Percentiles rank a stretch among this genome's conserved stretches.
phyloP scores from a whole-genome alignment of 495 filamentous ascomycete species.

The Aspergillus avenaceus region DNA sequence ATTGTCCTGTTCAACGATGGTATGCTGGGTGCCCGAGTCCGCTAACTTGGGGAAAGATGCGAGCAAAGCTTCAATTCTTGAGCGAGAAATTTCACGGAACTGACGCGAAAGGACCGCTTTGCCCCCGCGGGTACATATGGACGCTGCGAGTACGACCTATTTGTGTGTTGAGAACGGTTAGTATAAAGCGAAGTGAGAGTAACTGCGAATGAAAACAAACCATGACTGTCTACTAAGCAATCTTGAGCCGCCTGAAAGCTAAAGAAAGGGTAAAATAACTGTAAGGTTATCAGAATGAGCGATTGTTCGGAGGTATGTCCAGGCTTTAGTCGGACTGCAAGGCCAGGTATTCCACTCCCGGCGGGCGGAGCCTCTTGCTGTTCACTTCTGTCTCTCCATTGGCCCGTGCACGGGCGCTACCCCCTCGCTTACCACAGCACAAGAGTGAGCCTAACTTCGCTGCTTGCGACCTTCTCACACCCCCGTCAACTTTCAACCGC shows the following conservation, averaged over 20 bases:
- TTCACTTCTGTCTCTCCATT: slow-evolving; percentile 37
- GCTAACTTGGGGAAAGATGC: slow-evolving; percentile 97
- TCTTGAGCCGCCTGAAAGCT: not conserved
- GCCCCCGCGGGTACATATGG: slow-evolving; percentile 96
- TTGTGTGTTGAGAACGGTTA: slow-evolving; percentile 24
- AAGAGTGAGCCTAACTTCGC: slow-evolving; percentile 12
- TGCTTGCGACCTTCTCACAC: slow-evolving; percentile 8
- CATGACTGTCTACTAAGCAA: slow-evolving; percentile 8
- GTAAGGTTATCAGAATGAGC: not conserved
- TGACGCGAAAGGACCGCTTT: slow-evolving; percentile 95
- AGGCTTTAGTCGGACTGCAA: slow-evolving; percentile 21
- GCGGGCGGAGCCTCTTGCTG: slow-evolving; percentile 38
- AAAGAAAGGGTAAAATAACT: not conserved
- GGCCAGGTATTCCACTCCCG: slow-evolving; percentile 25
- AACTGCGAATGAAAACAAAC: slow-evolving; percentile 10
- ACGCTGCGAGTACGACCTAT: slow-evolving; percentile 96
- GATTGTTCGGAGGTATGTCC: slow-evolving; percentile 5
- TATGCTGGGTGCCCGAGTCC: slow-evolving; percentile 91
- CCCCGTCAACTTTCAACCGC: not conserved
- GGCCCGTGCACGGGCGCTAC: slow-evolving; percentile 37
- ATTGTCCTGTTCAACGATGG: slow-evolving; percentile 97
- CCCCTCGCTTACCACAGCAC: slow-evolving; percentile 40
- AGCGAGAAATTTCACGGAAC: slow-evolving; percentile 93
- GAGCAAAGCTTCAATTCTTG: slow-evolving; percentile 90
- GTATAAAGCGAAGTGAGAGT: slow-evolving; percentile 4